Evolutionary conservation across 2,329 filamentous ascomycete genomes (phyloP).

Genomic region (Fusarium multiceps): DNA sequence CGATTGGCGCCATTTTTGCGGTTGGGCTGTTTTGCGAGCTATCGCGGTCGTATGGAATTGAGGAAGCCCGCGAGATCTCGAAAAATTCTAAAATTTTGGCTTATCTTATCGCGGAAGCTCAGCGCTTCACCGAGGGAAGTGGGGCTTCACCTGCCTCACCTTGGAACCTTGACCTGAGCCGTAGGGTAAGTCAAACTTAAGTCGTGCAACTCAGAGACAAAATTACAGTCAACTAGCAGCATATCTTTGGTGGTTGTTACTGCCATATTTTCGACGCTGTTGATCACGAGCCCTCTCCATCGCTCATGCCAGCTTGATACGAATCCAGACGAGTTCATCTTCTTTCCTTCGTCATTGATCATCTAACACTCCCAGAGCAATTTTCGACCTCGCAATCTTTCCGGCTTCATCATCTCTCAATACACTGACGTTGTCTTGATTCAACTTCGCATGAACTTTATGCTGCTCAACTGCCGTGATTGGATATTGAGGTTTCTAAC

Average conservation of each 20-base stretch:
- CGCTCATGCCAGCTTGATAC: neutral
- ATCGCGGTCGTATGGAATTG: conserved; percentile 19
- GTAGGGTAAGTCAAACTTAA: neutral
- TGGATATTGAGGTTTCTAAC: neutral
- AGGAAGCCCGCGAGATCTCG: conserved; percentile 23
- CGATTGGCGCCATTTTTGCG: conserved; percentile 51
- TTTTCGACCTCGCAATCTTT: neutral
- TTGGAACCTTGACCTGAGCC: neutral
- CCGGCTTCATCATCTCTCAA: neutral
- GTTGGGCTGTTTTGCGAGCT: conserved; percentile 30
- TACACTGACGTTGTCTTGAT: neutral
- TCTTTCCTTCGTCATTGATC: neutral
- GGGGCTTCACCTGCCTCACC: conserved; percentile 5
- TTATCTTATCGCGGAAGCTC: conserved; percentile 36
- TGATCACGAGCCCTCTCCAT: neutral
- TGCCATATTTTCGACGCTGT: neutral
- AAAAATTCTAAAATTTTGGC: conserved; percentile 39
- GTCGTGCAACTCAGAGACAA: neutral
- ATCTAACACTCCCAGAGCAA: neutral
- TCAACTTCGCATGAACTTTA: neutral
- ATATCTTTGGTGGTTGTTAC: too few species aligned
- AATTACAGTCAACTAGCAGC: neutral
- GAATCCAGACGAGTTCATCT: neutral
- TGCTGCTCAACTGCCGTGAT: neutral
- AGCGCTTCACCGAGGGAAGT: conserved; percentile 34